These are phyloP conservation scores for Neckera pumila DNA, from an alignment of 225 moss, liverwort and hornwort genomes.

Conservation along the genomic window DNA sequence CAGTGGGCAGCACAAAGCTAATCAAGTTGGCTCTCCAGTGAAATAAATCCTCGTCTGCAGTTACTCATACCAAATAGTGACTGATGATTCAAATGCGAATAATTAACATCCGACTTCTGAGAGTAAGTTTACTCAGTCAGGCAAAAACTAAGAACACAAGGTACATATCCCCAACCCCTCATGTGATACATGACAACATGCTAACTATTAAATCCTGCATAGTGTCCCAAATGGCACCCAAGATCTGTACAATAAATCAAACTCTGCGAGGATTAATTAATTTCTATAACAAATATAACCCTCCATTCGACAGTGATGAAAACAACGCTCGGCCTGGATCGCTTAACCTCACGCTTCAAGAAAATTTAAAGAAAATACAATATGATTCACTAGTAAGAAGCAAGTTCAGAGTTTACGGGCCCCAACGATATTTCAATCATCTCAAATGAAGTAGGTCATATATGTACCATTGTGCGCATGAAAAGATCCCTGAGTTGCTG, in stretches of 20 bases:
- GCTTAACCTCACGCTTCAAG: background rate
- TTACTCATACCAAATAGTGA: background rate
- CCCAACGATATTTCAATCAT: background rate
- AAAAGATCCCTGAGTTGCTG: slow-evolving; percentile 6
- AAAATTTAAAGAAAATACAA: background rate
- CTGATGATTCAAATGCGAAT: background rate
- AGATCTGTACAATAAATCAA: background rate
- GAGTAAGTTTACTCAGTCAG: background rate
- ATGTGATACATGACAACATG: background rate
- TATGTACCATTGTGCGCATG: slow-evolving; percentile 35
- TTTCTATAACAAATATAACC: background rate
- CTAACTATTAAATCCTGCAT: background rate
- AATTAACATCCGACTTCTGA: background rate
- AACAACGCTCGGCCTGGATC: background rate
- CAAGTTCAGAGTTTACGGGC: background rate
- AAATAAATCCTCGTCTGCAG: slow-evolving; percentile 27
- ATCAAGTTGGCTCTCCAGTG: slow-evolving; percentile 58
- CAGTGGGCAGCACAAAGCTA: slow-evolving; percentile 60
- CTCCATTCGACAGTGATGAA: background rate
- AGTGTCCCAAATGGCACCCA: background rate
- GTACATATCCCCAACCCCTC: background rate
- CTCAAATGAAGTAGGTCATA: background rate
- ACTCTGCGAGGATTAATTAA: background rate
- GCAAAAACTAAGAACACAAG: background rate
- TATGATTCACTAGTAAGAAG: background rate